Percentiles rank a stretch among this genome's conserved stretches.
These are phyloP conservation scores for Colletotrichum euphorbiae DNA, from an alignment of 2,329 filamentous ascomycete species.

Conservation along the genomic window DNA sequence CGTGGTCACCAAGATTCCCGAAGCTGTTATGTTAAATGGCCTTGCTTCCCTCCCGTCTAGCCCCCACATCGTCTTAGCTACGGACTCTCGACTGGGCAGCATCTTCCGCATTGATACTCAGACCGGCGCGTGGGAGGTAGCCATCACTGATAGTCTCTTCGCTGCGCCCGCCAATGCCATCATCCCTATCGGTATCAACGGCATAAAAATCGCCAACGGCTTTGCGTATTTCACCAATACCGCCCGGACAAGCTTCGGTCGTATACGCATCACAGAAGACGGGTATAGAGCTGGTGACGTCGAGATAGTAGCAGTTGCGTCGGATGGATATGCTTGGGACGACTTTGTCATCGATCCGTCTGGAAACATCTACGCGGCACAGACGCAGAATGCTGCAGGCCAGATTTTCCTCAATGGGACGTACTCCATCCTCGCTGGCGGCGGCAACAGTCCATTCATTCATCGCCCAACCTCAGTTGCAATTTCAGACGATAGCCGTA, in stretches of 20 bases:
- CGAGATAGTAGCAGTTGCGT: neutral
- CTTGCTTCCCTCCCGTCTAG: neutral
- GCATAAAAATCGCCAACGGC: neutral
- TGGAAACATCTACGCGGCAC: neutral
- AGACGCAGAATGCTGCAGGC: neutral
- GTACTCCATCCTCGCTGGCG: neutral
- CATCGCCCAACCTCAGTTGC: conserved; percentile 4
- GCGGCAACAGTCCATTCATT: conserved; percentile 1
- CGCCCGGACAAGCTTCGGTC: neutral
- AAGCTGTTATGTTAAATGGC: neutral
- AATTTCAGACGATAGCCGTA: neutral
- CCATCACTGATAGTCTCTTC: neutral
- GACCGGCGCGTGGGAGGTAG: neutral
- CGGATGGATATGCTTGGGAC: neutral
- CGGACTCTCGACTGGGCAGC: neutral
- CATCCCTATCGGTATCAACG: neutral
- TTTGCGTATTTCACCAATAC: neutral
- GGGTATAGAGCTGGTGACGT: neutral
- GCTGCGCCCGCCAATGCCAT: neutral
- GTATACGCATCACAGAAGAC: conserved; percentile 7
- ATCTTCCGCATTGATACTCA: conserved; percentile 3
- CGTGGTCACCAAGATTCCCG: neutral
- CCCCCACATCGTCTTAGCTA: neutral
- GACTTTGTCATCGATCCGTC: neutral
- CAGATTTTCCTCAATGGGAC: neutral